A percentile compares a stretch with the other conserved stretches of the same genome.
Conservation (phyloP, 1,139 yeast species). For the Debaryomyces nepalensis region DNA sequence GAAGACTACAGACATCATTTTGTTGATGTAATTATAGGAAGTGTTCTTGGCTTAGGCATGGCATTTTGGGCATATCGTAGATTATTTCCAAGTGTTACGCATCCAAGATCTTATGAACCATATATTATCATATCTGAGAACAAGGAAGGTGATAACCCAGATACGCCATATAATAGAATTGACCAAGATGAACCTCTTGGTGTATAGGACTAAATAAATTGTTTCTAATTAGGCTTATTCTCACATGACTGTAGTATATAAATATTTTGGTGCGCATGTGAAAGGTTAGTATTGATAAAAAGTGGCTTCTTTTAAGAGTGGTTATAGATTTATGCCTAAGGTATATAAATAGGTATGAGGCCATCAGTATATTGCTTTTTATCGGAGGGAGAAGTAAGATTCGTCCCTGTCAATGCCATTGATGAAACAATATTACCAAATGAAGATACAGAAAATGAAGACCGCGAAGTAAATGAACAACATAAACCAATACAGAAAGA, state of each 20-base stretch:
- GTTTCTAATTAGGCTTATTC: background rate
- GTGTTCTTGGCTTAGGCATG: constrained; percentile 51
- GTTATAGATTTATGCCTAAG: background rate
- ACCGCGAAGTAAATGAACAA: constrained; percentile 18
- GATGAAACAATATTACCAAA: constrained; percentile 15
- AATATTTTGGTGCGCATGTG: constrained; percentile 9
- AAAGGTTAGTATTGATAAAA: constrained; percentile 2
- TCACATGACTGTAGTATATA: constrained; percentile 10
- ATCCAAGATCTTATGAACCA: constrained; percentile 31
- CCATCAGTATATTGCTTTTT: constrained; percentile 47
- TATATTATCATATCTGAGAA: constrained; percentile 23
- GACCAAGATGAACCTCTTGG: background rate
- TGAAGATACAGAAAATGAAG: constrained; percentile 18
- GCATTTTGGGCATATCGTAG: constrained; percentile 46
- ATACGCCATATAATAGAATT: constrained; percentile 5
- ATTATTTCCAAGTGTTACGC: constrained; percentile 35
- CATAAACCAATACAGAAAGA: constrained; percentile 8
- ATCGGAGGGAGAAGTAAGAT: constrained; percentile 42
- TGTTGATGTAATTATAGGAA: constrained; percentile 67
- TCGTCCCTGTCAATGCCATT: constrained; percentile 40
- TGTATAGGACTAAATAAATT: constrained; percentile 2
- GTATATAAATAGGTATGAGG: constrained; percentile 12
- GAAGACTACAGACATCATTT: constrained; percentile 84
- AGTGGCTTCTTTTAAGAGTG: background rate
- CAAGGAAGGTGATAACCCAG: background rate